A percentile compares a stretch with the other conserved stretches of the same genome.
phyloP scores from a whole-genome alignment of 352 stramenopile genomes.

The Achlya hypogyna region DNA sequence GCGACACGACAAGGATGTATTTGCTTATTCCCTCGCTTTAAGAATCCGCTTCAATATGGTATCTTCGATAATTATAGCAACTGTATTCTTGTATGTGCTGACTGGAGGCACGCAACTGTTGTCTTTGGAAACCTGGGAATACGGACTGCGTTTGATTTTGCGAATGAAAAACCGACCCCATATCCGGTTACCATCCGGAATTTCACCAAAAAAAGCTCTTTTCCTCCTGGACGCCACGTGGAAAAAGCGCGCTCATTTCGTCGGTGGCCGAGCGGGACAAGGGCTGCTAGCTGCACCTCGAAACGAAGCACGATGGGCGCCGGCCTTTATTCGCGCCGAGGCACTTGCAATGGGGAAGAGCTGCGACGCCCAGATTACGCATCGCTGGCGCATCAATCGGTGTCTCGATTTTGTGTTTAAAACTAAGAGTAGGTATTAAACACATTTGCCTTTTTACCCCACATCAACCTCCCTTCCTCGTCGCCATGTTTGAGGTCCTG shows the following conservation, averaged over 20 bases:
- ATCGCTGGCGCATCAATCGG: no score
- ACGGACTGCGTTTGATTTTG: background rate
- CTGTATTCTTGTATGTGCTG: background rate
- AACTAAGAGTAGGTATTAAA: no score
- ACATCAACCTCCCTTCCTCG: no score
- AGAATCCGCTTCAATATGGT: background rate
- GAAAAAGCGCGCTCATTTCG: no score
- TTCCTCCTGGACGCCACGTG: no score
- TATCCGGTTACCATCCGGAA: background rate
- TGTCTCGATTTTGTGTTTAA: background rate
- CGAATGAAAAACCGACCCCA: background rate
- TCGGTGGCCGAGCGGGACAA: no score
- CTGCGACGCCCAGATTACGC: no score
- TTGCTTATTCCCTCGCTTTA: background rate
- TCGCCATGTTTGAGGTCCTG: conserved; percentile 43
- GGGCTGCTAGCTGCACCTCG: no score
- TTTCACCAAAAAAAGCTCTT: no score
- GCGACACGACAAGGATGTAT: background rate
- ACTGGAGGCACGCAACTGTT: background rate
- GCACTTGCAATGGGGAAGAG: no score
- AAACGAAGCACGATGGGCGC: no score
- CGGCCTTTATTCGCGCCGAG: no score
- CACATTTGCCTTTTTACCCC: background rate
- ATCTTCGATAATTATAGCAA: background rate
- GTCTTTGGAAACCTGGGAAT: background rate